phyloP scores from a whole-genome alignment of 2,329 filamentous ascomycete species.

The Diaporthe australafricana region DNA sequence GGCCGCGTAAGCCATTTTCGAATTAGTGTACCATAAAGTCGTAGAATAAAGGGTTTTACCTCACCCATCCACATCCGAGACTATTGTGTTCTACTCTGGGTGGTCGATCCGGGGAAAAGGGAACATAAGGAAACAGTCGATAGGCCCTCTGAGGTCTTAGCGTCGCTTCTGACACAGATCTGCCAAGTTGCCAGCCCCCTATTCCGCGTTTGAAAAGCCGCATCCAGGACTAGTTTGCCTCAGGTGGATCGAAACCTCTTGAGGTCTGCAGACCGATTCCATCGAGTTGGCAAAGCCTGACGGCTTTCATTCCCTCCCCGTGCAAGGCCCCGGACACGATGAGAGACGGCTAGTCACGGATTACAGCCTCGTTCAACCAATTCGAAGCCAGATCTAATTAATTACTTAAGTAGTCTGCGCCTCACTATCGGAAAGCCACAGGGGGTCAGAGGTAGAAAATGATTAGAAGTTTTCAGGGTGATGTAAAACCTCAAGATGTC shows the following conservation, averaged over 20 bases:
- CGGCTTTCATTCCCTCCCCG: not conserved
- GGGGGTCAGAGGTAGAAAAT: no score
- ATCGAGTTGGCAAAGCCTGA: not conserved
- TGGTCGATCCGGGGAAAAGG: slow-evolving; percentile 12
- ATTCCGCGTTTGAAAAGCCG: not conserved
- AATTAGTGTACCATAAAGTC: not conserved
- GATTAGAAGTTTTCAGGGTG: no score
- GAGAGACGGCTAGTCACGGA: not conserved
- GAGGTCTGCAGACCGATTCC: not conserved
- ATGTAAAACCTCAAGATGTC: no score
- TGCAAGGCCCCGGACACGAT: not conserved
- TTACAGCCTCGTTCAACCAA: not conserved
- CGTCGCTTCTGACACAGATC: not conserved
- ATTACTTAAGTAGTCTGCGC: no score
- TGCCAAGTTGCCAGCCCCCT: slow-evolving; percentile 7
- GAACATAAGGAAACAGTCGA: not conserved
- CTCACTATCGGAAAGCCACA: no score
- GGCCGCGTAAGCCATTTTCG: not conserved
- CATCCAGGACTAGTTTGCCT: not conserved
- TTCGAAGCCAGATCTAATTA: no score
- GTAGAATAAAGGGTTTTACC: not conserved
- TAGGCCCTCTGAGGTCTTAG: not conserved
- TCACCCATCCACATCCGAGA: not conserved
- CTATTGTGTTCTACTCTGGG: not conserved
- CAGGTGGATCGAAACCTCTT: not conserved